Evolutionary conservation across 2,329 filamentous ascomycete species (phyloP).

Genomic region (Plectosphaerella cucumerina): DNA sequence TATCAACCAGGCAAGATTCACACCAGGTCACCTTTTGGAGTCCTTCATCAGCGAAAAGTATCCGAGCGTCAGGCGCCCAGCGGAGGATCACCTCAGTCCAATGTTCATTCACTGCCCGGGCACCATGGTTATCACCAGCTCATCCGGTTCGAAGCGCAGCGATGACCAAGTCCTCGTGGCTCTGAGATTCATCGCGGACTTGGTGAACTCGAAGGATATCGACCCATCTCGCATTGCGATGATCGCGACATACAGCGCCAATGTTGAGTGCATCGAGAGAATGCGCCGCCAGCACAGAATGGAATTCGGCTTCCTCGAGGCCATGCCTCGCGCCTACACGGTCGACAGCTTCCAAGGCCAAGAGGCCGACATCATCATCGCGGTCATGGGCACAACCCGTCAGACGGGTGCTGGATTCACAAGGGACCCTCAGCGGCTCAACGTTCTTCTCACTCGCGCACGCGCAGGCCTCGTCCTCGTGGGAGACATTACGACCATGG

Average conservation of each 20-base stretch:
- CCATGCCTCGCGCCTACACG: constrained; percentile 8
- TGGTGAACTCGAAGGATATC: constrained; percentile 6
- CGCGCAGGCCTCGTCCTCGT: constrained; percentile 13
- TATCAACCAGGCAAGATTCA: background rate
- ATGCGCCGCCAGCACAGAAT: no score
- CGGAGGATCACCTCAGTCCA: constrained; percentile 4
- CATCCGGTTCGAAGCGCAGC: constrained; percentile 7
- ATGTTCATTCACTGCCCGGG: constrained; percentile 16
- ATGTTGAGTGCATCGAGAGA: constrained; percentile 7
- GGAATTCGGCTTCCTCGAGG: constrained; percentile 1
- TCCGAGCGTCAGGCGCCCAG: background rate
- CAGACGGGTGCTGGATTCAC: constrained; percentile 11
- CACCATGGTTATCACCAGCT: background rate
- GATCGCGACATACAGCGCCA: constrained; percentile 13
- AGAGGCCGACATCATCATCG: constrained; percentile 15
- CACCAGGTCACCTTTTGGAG: background rate
- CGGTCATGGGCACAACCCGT: constrained; percentile 13
- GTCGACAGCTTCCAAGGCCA: constrained; percentile 18
- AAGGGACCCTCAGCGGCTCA: constrained; percentile 7
- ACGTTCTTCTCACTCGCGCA: constrained; percentile 14
- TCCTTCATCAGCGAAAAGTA: background rate
- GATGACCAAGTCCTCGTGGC: constrained; percentile 12
- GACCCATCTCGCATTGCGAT: constrained; percentile 9
- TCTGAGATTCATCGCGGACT: constrained; percentile 11
- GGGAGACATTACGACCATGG: constrained; percentile 11